Percentiles rank a stretch among this genome's conserved stretches.
phyloP scores from a whole-genome alignment of 2,329 filamentous ascomycete genomes.

The Aspergillus vadensis region DNA sequence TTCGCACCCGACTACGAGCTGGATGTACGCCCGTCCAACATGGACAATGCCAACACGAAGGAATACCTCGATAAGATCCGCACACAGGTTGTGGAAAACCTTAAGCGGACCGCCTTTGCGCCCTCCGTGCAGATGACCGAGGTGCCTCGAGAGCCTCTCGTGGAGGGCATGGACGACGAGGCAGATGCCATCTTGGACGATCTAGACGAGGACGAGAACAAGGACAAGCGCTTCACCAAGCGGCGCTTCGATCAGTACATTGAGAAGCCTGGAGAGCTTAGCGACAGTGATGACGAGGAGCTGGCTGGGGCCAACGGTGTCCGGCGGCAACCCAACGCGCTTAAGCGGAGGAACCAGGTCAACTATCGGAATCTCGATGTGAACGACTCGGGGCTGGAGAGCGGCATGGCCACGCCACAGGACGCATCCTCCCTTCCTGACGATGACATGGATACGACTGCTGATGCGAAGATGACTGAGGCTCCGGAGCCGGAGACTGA shows the following conservation, averaged over 20 bases:
- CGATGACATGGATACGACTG: constrained; percentile 41
- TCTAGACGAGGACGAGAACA: constrained; percentile 81
- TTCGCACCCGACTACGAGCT: constrained; percentile 71
- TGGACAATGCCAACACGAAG: constrained; percentile 70
- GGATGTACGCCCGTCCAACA: constrained; percentile 69
- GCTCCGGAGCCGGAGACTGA: constrained; percentile 40
- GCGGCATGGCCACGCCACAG: constrained; percentile 51
- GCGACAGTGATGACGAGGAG: constrained; percentile 89
- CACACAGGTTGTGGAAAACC: constrained; percentile 65
- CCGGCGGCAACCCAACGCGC: constrained; percentile 54
- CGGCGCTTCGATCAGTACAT: constrained; percentile 79
- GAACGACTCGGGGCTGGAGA: constrained; percentile 57
- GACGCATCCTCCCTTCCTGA: constrained; percentile 48
- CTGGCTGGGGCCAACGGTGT: constrained; percentile 70
- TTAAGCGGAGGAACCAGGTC: constrained; percentile 60
- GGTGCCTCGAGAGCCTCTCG: constrained; percentile 58
- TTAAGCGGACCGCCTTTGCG: constrained; percentile 62
- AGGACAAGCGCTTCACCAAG: constrained; percentile 79
- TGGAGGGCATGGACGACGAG: constrained; percentile 64
- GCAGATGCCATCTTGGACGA: constrained; percentile 67
- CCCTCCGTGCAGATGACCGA: constrained; percentile 67
- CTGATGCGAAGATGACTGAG: constrained; percentile 47
- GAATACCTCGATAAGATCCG: constrained; percentile 71
- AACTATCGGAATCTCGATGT: constrained; percentile 62
- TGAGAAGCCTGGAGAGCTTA: constrained; percentile 75